These are phyloP conservation scores for Vitrella brassicaformis DNA, from an alignment of 73 alveolate genomes.

Conservation along the genomic window DNA sequence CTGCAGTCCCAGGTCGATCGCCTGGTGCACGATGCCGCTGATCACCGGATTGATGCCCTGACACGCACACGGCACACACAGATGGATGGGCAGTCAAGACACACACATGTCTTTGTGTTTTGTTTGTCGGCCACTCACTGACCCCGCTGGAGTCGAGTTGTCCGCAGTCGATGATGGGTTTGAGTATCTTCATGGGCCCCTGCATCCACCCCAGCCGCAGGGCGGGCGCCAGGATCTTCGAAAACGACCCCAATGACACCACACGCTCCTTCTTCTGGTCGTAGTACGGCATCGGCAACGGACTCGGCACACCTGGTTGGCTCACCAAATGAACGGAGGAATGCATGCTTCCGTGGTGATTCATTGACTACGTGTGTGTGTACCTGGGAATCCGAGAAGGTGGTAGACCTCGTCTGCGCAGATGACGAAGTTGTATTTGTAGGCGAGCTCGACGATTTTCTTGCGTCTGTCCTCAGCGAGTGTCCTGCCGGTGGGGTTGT, in stretches of 20 bases:
- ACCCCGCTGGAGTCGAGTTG: neutral
- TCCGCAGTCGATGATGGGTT: conserved; percentile 1
- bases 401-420: conserved; percentile 2
- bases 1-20: neutral
- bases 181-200: neutral
- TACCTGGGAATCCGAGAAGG: neutral
- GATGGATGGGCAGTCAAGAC: too few relatives aligned
- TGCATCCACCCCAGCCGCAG: conserved; percentile 4
- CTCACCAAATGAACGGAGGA: too few relatives aligned
- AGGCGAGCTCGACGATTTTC: neutral
- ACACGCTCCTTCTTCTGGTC: neutral
- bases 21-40: neutral
- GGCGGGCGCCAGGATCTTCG: conserved; percentile 3
- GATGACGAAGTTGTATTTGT: neutral
- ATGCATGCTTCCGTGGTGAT: too few relatives aligned
- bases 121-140: neutral
- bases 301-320: neutral
- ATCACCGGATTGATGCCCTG: neutral
- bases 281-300: neutral
- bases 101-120: too few relatives aligned
- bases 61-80: neutral
- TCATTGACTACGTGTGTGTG: too few relatives aligned
- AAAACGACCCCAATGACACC: neutral
- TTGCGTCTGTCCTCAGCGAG: neutral
- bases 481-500: conserved; percentile 5